Base-by-base conservation (phyloP, 1,284 basidiomycete genomes). In the Stygiomarasmius scandens region DNA sequence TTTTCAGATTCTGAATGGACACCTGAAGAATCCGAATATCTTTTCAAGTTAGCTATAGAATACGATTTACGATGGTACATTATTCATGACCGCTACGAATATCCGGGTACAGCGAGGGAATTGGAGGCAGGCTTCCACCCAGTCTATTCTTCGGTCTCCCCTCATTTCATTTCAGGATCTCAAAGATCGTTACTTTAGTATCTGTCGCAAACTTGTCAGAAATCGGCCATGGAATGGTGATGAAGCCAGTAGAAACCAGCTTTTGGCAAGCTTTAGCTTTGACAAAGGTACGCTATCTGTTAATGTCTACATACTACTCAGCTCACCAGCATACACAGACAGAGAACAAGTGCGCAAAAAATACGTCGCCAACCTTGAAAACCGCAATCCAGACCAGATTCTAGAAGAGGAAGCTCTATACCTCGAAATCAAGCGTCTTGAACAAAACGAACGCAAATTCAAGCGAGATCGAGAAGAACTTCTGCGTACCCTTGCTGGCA, bases 361-460 rank as follows among this genome's bases (percentile, higher is more conserved):
- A 60, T 97, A 98, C 65, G 83, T 98, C 10, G 77, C 84, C 2
- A 90, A 89, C 59, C 83, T 99, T 12, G 93, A 96, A 72, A 86
- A 85, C 57, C 87, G 96, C 10, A 94, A 95, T 0, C 84, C 89
- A 1, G 87, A 92, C 54, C 94, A 98, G 73, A 88, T 98, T 44
- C 89, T 89, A 9, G 96, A 99, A 69, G 97, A 99, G 77, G 96
- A 98, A 67, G 93, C 95, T 3, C 80, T 99, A 0, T 99, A 95
- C 74, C 79, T 98, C 62, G 96, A 99, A 71, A 84, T 97, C 52
- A 95, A 96, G 67, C 86, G 94, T 11, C 82, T 99, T 52, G 96
- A 98, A 70, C 96, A 98, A 74, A 94, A 86, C 64, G 95, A 98
- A 71, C 83, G 90, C 47, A 84, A 84, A 57, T 98, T 97, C 77